Base-by-base conservation (phyloP, 2,329 filamentous ascomycete genomes). In the Zopfia rhizophila region DNA sequence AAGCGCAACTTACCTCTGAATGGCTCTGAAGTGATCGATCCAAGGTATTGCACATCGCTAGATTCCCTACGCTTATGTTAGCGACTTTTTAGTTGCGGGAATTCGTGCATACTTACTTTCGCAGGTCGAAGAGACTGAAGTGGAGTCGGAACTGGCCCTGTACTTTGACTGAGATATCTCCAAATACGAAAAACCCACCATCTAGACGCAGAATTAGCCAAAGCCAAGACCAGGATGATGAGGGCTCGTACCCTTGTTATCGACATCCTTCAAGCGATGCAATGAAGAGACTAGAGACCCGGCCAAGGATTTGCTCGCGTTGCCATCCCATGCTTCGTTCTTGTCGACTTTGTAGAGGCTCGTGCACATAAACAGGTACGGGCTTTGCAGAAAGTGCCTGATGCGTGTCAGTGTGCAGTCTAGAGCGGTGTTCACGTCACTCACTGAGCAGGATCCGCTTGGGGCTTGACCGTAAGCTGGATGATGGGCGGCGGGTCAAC, bases 101-200 rank as follows among this genome's bases (percentile, higher is more conserved):
- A 30, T 23, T 33, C 8, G 13, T 28, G 13, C 11, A 30, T 22
- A 68, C 78, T 58, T 69, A 83, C 78, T 82, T 83, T 58, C 75
- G 78, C 73, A 90, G 83, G 68, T 92, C 88, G 69, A 88, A 92
- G 11, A 96, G 78, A 36, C 83, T 87, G 66, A 96, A 96, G 43
- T 85, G 82, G 27, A 96, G 79, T 24, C 86, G 80, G 65, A 86
- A 93, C 14, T 77, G 79, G 21, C 91, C 91, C 60, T 89, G 83
- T 17, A 85, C 78, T 65, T 88, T 88, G 49, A 93, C 85, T 0
- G 90, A 94, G 16, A 96, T 78, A 69, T 96, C 91, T 4, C 89
- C 89, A 70, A 95, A 96, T n/a, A 96, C 87, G 63, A 96, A 96
- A 73, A 91, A 95, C 1, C 87, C 90, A 8, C 88, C 88, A 70